phyloP scores from a whole-genome alignment of 306 rosid genomes.

The Acacia crassicarpa region DNA sequence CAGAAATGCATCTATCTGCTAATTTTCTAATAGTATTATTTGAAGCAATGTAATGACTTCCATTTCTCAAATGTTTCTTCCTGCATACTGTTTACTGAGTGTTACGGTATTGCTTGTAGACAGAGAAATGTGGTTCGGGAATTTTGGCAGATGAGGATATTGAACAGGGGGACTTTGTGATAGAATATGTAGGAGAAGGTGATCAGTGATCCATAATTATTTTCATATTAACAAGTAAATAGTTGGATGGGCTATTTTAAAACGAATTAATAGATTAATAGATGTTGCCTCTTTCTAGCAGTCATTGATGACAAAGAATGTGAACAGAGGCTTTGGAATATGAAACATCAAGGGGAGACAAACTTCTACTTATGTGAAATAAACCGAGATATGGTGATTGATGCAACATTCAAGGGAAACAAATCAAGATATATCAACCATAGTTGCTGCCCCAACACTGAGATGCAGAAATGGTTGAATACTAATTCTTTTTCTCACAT shows the following conservation, averaged over 20 bases:
- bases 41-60: constrained; percentile 1
- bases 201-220: constrained; percentile 27
- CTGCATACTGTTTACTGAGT: constrained; percentile 9
- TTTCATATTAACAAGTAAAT: neutral
- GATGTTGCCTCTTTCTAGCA: constrained; percentile 40
- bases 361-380: constrained; percentile 96
- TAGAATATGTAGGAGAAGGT: constrained; percentile 98
- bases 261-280: constrained; percentile 29
- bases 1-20: neutral
- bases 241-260: constrained; percentile 2
- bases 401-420: constrained; percentile 96
- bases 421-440: constrained; percentile 96
- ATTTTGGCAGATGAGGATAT: constrained; percentile 91
- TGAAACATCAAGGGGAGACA: constrained; percentile 95
- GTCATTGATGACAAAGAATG: constrained; percentile 95
- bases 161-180: constrained; percentile 80
- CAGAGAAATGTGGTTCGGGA: constrained; percentile 96
- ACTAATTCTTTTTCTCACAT: constrained; percentile 35
- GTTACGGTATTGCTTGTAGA: constrained; percentile 57
- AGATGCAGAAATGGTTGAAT: constrained; percentile 95
- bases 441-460: constrained; percentile 97
- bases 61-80: constrained; percentile 4
- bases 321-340: constrained; percentile 93
- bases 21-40: neutral
- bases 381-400: constrained; percentile 97